phyloP scores from a whole-genome alignment of 1,284 basidiomycete species.

The Coriolopsis trogii region DNA sequence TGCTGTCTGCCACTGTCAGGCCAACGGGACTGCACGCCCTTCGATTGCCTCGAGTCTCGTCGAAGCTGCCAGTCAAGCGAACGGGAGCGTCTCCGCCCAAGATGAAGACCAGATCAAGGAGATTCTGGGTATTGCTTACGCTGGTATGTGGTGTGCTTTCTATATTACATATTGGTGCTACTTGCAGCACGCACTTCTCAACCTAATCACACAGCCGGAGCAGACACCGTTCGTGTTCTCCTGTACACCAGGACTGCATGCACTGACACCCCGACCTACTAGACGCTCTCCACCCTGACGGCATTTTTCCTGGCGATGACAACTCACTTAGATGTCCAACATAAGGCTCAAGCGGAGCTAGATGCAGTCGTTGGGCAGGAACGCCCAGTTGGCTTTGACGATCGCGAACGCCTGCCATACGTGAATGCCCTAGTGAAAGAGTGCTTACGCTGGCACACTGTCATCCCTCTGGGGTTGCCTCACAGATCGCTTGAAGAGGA shows the following conservation, averaged over 20 bases:
- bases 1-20: too few species aligned
- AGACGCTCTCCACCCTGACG: constrained; percentile 6
- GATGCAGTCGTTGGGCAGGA: constrained; percentile 13
- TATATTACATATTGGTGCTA: too few species aligned
- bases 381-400: constrained; percentile 14
- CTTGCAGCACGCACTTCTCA: too few species aligned
- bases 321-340: constrained; percentile 31
- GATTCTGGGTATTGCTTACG: not conserved
- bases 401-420: constrained; percentile 16
- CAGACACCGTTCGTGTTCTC: not conserved
- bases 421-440: constrained; percentile 17
- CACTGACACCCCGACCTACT: not conserved
- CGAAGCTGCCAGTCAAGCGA: not conserved
- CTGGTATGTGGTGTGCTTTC: too few species aligned
- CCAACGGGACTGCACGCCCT: too few species aligned
- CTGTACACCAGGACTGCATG: too few species aligned
- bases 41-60: too few species aligned
- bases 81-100: not conserved
- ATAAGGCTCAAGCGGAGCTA: constrained; percentile 35
- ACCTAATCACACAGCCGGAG: too few species aligned
- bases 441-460: constrained; percentile 4
- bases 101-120: not conserved
- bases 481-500: constrained; percentile 14
- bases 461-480: constrained; percentile 5
- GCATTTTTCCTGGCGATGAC: constrained; percentile 34